These are phyloP conservation scores for Aureobasidium sp. DNA, from an alignment of 2,329 filamentous ascomycete genomes.

Conservation along the genomic window DNA sequence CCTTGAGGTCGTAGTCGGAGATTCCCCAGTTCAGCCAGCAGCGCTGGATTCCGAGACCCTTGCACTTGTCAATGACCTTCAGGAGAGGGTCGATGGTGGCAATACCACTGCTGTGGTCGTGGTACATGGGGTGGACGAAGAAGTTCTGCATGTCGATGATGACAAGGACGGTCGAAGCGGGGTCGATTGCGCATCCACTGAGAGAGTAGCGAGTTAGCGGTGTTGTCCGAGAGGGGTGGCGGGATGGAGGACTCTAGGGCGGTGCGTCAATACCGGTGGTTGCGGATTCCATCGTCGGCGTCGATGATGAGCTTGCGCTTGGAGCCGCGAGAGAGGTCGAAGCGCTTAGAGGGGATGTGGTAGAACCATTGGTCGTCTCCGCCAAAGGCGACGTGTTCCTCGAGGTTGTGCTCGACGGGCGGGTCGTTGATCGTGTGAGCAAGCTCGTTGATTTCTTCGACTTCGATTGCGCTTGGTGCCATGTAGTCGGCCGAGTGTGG, in stretches of 20 bases:
- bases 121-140: conserved; percentile 22
- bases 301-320: conserved; percentile 30
- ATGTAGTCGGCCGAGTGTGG: conserved; percentile 16
- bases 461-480: conserved; percentile 24
- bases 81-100: conserved; percentile 30
- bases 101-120: conserved; percentile 24
- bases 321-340: conserved; percentile 33
- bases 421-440: conserved; percentile 16
- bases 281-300: conserved; percentile 32
- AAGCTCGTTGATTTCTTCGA: conserved; percentile 23
- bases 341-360: conserved; percentile 31
- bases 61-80: conserved; percentile 32
- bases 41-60: conserved; percentile 32
- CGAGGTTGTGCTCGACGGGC: conserved; percentile 24
- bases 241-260: conserved; percentile 8
- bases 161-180: conserved; percentile 26
- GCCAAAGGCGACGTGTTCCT: conserved; percentile 33
- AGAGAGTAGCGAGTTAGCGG: neutral
- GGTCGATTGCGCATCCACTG: conserved; percentile 33
- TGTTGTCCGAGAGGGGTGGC: neutral
- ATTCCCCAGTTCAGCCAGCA: conserved; percentile 37
- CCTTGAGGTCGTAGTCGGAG: conserved; percentile 29
- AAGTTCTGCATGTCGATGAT: conserved; percentile 28
- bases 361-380: conserved; percentile 35
- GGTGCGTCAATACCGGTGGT: conserved; percentile 21